These are phyloP conservation scores for Camellia granthamiana DNA, from an alignment of 148 eudicot genomes.

Conservation along the genomic window DNA sequence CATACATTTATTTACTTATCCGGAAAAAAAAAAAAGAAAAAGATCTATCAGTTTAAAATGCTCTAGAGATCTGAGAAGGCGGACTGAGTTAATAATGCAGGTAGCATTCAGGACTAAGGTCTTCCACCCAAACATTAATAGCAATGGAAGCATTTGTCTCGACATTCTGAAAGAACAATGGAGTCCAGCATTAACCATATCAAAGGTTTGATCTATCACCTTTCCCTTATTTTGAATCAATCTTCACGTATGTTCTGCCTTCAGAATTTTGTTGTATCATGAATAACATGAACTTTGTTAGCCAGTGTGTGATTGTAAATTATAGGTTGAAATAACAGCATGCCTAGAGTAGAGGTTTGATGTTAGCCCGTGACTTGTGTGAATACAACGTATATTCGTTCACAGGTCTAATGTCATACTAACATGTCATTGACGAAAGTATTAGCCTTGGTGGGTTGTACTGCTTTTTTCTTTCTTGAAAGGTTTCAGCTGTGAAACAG, in stretches of 20 bases:
- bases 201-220: slow-evolving; percentile 27
- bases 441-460: neutral
- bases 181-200: slow-evolving; percentile 45
- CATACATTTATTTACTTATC: too few relatives aligned
- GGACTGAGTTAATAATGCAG: slow-evolving; percentile 10
- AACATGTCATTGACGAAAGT: neutral
- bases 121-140: slow-evolving; percentile 40
- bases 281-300: neutral
- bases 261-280: neutral
- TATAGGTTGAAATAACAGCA: neutral
- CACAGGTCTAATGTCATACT: neutral
- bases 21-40: neutral
- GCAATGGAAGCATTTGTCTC: slow-evolving; percentile 44
- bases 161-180: slow-evolving; percentile 46
- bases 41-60: neutral
- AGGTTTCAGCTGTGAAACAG: neutral
- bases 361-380: neutral
- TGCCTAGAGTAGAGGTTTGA: neutral
- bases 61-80: neutral
- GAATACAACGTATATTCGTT: neutral
- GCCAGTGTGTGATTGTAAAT: neutral
- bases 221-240: neutral
- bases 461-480: neutral
- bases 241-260: neutral
- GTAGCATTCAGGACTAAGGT: slow-evolving; percentile 45